Evolutionary conservation across 129 eudicot genomes (phyloP).

Genomic region (Tagetes patula): DNA sequence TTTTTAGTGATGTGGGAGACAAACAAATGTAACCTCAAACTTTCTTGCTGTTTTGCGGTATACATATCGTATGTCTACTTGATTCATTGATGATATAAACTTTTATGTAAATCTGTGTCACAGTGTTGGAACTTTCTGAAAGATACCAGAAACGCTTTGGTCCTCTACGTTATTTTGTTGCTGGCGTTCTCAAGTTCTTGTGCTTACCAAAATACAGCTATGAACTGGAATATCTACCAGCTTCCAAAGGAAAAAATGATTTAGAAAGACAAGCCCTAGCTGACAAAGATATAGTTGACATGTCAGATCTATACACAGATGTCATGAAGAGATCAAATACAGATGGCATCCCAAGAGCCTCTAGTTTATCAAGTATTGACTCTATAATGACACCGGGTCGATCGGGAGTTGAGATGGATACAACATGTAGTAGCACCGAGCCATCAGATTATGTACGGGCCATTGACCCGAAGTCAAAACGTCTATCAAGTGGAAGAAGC

Average conservation of each 20-base stretch:
- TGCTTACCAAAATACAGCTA: conserved; percentile 89
- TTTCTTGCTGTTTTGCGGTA: background rate
- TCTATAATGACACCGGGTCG: conserved; percentile 91
- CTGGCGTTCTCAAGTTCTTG: conserved; percentile 84
- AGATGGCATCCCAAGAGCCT: conserved; percentile 90
- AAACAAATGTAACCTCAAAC: conserved; percentile 6
- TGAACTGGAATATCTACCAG: conserved; percentile 89
- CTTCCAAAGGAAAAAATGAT: conserved; percentile 47
- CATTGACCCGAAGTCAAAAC: conserved; percentile 78
- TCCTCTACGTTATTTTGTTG: conserved; percentile 94
- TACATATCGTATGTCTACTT: conserved; percentile 14
- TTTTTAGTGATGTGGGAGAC: background rate
- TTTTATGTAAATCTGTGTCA: conserved; percentile 13
- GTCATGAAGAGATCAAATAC: conserved; percentile 77
- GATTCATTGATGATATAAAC: background rate
- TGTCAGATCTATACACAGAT: conserved; percentile 89
- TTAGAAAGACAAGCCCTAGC: conserved; percentile 47
- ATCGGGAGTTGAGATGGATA: conserved; percentile 66
- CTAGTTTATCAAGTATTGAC: conserved; percentile 91
- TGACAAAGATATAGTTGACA: conserved; percentile 59
- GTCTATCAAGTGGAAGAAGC: conserved; percentile 72
- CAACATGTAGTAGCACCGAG: conserved; percentile 86
- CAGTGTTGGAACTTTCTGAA: conserved; percentile 96
- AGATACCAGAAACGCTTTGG: conserved; percentile 91
- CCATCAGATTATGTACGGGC: conserved; percentile 96